A percentile compares a stretch with the other conserved stretches of the same genome.
phyloP scores from a whole-genome alignment of 2,329 filamentous ascomycete species.

The Alternaria gansuensis region DNA sequence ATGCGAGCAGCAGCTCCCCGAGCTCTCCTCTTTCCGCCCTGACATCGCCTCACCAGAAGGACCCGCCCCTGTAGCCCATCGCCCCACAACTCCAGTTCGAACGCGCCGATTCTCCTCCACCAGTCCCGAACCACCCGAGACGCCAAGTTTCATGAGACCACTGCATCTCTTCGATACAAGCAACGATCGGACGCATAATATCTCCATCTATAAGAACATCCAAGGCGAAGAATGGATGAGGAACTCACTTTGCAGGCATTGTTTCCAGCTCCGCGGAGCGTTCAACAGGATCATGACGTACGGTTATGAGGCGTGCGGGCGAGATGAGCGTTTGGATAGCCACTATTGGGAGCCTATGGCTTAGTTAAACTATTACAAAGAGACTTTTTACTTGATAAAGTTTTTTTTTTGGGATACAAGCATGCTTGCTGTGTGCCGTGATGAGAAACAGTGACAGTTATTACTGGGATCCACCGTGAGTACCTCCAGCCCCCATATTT shows the following conservation, averaged over 20 bases:
- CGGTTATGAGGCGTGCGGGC: slow-evolving; percentile 44
- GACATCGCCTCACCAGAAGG: slow-evolving; percentile 12
- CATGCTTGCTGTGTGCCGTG: too few species aligned
- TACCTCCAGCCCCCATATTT: too few species aligned
- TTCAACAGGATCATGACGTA: slow-evolving; percentile 35
- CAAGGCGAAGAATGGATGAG: slow-evolving; percentile 38
- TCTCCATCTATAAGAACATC: slow-evolving; percentile 38
- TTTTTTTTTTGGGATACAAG: too few species aligned
- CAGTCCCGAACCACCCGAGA: slow-evolving; percentile 20
- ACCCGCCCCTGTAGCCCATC: slow-evolving; percentile 6
- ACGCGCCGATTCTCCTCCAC: slow-evolving; percentile 11
- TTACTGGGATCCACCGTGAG: too few species aligned
- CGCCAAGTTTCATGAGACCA: slow-evolving; percentile 37
- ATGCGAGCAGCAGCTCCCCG: background rate
- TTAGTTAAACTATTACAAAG: background rate
- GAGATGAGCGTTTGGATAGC: slow-evolving; percentile 36
- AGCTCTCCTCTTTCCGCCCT: slow-evolving; percentile 29
- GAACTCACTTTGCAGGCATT: slow-evolving; percentile 39
- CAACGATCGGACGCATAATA: slow-evolving; percentile 14
- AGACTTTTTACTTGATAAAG: too few species aligned
- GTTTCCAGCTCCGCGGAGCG: slow-evolving; percentile 38
- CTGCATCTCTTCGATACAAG: slow-evolving; percentile 41
- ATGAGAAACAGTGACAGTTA: too few species aligned
- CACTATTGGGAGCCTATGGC: slow-evolving; percentile 40
- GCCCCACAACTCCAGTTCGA: background rate